These are phyloP conservation scores for Colletotrichum sp. DNA, from an alignment of 2,329 filamentous ascomycete genomes.

Conservation along the genomic window DNA sequence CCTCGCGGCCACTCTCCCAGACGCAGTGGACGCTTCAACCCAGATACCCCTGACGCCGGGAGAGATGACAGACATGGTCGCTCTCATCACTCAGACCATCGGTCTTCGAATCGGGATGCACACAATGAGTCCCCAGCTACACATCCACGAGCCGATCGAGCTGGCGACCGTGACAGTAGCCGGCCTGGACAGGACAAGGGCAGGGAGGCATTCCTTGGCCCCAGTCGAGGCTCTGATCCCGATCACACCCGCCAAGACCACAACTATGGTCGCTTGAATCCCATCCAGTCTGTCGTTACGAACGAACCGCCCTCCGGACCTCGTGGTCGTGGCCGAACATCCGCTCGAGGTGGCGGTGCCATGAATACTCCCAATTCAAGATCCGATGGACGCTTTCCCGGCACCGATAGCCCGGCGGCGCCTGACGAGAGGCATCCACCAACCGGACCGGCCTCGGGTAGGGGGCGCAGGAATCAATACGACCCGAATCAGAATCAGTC, in stretches of 20 bases:
- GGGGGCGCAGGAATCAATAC: constrained; percentile 40
- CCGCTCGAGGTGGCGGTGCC: constrained; percentile 37
- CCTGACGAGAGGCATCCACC: constrained; percentile 56
- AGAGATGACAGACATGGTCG: constrained; percentile 55
- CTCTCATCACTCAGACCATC: constrained; percentile 41
- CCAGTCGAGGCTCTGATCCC: constrained; percentile 45
- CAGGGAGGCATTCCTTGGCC: constrained; percentile 46
- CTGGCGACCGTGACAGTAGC: constrained; percentile 43
- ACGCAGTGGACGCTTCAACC: constrained; percentile 39
- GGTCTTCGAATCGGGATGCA: constrained; percentile 32
- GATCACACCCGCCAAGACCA: constrained; percentile 64
- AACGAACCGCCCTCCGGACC: constrained; percentile 61
- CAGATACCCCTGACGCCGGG: constrained; percentile 39
- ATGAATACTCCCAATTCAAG: constrained; percentile 42
- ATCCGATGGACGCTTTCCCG: constrained; percentile 47
- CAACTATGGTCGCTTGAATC: constrained; percentile 67
- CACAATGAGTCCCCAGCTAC: constrained; percentile 31
- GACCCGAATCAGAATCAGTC: constrained; percentile 2
- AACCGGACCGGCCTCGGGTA: constrained; percentile 57
- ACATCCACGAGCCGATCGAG: constrained; percentile 41
- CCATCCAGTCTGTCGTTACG: constrained; percentile 48
- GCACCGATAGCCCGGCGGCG: constrained; percentile 47
- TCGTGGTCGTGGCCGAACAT: constrained; percentile 53
- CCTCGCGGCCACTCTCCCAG: constrained; percentile 56
- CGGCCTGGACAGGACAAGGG: constrained; percentile 43